Percentiles rank a stretch among this genome's conserved stretches.
These are phyloP conservation scores for Pseudogymnoascus sp. DNA, from an alignment of 2,329 filamentous ascomycete species.

Conservation along the genomic window DNA sequence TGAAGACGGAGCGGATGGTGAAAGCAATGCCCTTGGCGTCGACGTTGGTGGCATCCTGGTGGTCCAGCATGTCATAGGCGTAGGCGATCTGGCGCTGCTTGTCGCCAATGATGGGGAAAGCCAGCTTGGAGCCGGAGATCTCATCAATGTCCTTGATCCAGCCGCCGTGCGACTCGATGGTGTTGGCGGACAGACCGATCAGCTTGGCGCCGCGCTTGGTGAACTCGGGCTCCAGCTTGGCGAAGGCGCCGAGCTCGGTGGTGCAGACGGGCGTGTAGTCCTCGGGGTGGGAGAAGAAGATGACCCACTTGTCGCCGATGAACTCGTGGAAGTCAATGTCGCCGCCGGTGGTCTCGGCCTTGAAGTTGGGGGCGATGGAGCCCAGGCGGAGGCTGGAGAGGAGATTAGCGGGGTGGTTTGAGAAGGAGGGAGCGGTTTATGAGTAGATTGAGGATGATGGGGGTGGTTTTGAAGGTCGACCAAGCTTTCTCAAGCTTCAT, in stretches of 20 bases:
- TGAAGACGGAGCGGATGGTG: constrained; percentile 89
- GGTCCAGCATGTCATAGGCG: constrained; percentile 75
- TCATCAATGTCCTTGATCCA: constrained; percentile 90
- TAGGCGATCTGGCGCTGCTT: constrained; percentile 70
- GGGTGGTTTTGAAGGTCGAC: neutral
- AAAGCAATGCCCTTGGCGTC: constrained; percentile 79
- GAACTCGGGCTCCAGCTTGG: constrained; percentile 83
- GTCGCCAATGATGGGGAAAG: constrained; percentile 76
- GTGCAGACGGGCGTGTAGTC: constrained; percentile 96
- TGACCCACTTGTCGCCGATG: constrained; percentile 69
- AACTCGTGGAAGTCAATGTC: constrained; percentile 78
- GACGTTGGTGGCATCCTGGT: constrained; percentile 74
- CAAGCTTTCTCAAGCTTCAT: neutral
- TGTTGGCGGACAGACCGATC: constrained; percentile 85
- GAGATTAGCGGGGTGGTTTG: constrained; percentile 9
- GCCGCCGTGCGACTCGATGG: constrained; percentile 69
- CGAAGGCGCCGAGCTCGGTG: constrained; percentile 88
- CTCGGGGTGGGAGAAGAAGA: constrained; percentile 78
- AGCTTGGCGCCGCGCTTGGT: constrained; percentile 81
- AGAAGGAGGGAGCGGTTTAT: neutral
- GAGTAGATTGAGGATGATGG: neutral
- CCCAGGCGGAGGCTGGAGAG: constrained; percentile 53
- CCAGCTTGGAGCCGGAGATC: constrained; percentile 61
- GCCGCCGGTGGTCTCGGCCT: constrained; percentile 70
- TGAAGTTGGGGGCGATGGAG: constrained; percentile 68